Evolutionary conservation across 441 rosid species (phyloP), one percentile per base, ranked within the genome.

Genomic region (Breynia disticha): DNA sequence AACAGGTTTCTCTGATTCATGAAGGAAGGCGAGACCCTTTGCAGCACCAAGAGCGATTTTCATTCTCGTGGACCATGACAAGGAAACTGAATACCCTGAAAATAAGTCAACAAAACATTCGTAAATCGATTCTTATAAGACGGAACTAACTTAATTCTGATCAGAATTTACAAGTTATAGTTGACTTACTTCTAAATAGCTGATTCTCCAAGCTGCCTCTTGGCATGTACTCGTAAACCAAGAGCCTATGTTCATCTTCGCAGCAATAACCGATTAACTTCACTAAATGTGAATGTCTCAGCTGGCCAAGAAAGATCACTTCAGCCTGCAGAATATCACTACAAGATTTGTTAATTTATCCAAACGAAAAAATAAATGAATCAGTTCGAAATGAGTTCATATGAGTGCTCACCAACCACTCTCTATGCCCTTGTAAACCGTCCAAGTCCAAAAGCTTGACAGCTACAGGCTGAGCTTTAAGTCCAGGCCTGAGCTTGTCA

Each of bases 191-290:
- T 78, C 83, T 60, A 48, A 87, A 87, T 43, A 87, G 73, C 55
- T 84, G 96, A 56, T 79, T 82, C 64, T 87, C 94, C 48, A 87
- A 67, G 78, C 94, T 87, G 56, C 94, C 90, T 24, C 96, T 71
- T 10, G 84, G 67, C 88, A 87, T 80, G 50, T 73, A 87, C 32
- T 82, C 96, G 49, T 87, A 87, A 19, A 76, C 87, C 28, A 87
- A 74, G 7, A 87, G 78, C 64, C 94, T 78, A 19, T 87, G 79
- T 24, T 82, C 94, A 1, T 87, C 84, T 67, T 87, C 90, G 32
- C 83, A 79, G 49, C 90, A 87, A 65, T 80, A 84, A 3, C 94
- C 96, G 38, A 87, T 75, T 70, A 84, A 60, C 59, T 82, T 84
- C 48, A 87, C 96, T 16, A 87, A 81, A 74, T 87, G 80, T 11